Evolutionary conservation across 2,329 filamentous ascomycete genomes (phyloP).

Genomic region (Pseudogymnoascus verrucosus): DNA sequence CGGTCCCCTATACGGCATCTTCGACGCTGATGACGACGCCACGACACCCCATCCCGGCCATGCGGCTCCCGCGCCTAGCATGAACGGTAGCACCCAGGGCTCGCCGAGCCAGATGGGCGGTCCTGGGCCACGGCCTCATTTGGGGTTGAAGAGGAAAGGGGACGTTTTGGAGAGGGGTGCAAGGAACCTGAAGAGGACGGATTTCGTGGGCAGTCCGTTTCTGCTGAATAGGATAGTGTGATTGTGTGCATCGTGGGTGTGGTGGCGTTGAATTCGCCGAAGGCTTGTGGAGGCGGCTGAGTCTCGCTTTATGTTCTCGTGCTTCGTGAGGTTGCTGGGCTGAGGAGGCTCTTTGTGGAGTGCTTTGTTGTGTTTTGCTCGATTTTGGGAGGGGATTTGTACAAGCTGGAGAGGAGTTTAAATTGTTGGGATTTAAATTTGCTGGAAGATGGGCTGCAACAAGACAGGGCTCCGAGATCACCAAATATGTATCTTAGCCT

Average conservation of each 20-base stretch:
- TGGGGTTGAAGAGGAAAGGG: background rate
- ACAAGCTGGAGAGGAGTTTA: background rate
- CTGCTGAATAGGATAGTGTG: background rate
- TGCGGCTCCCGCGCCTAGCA: background rate
- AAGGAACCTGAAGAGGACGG: background rate
- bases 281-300: background rate
- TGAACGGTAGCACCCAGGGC: background rate
- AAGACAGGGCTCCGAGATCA: background rate
- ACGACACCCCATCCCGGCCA: background rate
- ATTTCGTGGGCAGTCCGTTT: background rate
- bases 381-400: background rate
- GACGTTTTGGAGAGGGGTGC: background rate
- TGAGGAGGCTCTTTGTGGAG: background rate
- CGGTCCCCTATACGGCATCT: background rate
- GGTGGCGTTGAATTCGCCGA: background rate
- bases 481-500: background rate
- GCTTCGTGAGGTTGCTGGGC: background rate
- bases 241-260: background rate
- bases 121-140: background rate
- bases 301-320: background rate
- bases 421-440: background rate
- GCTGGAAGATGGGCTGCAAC: background rate
- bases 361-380: background rate
- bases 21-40: background rate
- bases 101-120: background rate